A percentile compares a stretch with the other conserved stretches of the same genome.
Evolutionary conservation across 306 rosid genomes (phyloP).

Genomic region (Carpinus viminea): DNA sequence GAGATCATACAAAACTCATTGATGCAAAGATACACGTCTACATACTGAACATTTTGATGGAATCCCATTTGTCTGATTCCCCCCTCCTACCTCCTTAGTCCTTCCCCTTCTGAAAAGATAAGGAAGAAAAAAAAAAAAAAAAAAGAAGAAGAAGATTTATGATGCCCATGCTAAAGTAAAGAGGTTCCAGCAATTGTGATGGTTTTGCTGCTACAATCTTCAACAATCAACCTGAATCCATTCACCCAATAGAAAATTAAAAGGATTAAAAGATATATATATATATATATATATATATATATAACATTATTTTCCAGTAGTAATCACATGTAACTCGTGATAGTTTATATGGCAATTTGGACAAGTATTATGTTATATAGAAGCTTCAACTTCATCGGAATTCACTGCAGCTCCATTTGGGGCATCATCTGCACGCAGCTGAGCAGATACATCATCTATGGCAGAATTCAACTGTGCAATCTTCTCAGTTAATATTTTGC

Average conservation of each 20-base stretch:
- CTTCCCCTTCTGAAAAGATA: not conserved
- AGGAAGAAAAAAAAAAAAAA: not conserved
- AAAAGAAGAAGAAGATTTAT: not conserved
- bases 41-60: too few species aligned
- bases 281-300: not conserved
- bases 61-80: too few species aligned
- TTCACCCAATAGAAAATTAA: not conserved
- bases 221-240: not conserved
- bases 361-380: slow-evolving; percentile 27
- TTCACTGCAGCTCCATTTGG: slow-evolving; percentile 26
- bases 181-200: not conserved
- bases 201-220: not conserved
- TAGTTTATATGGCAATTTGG: not conserved
- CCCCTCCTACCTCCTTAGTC: not conserved
- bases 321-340: not conserved
- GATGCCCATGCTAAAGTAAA: too few species aligned
- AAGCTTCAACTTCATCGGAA: slow-evolving; percentile 50
- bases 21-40: too few species aligned
- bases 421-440: slow-evolving; percentile 34
- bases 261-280: not conserved
- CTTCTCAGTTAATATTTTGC: slow-evolving; percentile 52
- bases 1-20: too few species aligned
- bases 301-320: slow-evolving; percentile 7
- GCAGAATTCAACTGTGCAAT: slow-evolving; percentile 58
- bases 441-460: slow-evolving; percentile 53